A percentile compares a stretch with the other conserved stretches of the same genome.
phyloP scores from a whole-genome alignment of 352 stramenopile species.

The Phytophthora pistaciae region DNA sequence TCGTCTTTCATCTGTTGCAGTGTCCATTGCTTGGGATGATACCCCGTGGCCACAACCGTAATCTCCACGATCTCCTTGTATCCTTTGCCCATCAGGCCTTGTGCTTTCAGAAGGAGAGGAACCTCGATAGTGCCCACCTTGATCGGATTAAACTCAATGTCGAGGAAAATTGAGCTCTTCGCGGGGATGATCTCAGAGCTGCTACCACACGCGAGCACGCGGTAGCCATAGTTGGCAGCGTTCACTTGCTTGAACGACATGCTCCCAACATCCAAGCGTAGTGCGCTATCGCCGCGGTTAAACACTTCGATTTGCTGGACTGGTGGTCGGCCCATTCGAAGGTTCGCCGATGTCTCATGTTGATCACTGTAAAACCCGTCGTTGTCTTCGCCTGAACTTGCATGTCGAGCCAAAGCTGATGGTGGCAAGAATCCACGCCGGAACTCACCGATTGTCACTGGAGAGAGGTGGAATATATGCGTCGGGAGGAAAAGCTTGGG shows the following conservation, averaged over 20 bases:
- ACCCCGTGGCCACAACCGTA: constrained; percentile 67
- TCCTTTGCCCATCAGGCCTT: constrained; percentile 70
- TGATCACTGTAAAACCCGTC: constrained; percentile 11
- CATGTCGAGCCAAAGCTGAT: constrained; percentile 8
- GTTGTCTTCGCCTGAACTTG: constrained; percentile 3
- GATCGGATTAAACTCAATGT: constrained; percentile 84
- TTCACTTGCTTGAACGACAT: constrained; percentile 68
- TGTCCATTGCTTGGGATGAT: constrained; percentile 51
- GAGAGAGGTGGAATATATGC: constrained; percentile 66
- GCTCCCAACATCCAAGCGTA: constrained; percentile 72
- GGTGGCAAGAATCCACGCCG: constrained; percentile 33
- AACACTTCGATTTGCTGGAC: constrained; percentile 83
- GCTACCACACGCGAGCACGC: constrained; percentile 60
- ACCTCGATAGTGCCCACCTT: constrained; percentile 61
- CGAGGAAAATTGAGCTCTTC: constrained; percentile 67
- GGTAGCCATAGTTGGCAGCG: constrained; percentile 57
- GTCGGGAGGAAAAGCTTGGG: constrained; percentile 78
- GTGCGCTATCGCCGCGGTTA: constrained; percentile 75
- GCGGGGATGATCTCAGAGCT: constrained; percentile 69
- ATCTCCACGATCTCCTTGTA: constrained; percentile 79
- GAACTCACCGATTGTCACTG: constrained; percentile 81
- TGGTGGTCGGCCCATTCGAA: constrained; percentile 40
- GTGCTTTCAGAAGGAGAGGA: constrained; percentile 68
- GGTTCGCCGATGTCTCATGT: neutral
- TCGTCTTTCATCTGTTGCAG: constrained; percentile 48